A percentile compares a stretch with the other conserved stretches of the same genome.
Conservation (phyloP, 108 stramenopile genomes). For the Cylindrotheca fusiformis region DNA sequence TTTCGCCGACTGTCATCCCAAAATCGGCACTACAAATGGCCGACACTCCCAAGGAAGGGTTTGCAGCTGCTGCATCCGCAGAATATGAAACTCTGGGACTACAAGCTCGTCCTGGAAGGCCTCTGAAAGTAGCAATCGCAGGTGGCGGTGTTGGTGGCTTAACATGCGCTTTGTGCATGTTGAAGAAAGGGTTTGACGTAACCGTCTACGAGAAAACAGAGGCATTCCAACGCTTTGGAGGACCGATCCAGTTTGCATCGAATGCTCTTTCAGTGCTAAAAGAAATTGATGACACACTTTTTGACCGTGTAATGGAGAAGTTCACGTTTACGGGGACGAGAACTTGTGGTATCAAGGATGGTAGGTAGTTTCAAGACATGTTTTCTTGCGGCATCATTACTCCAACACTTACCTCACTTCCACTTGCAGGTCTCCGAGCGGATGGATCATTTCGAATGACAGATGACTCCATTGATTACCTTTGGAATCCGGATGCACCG, state of each 20-base stretch:
- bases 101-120: constrained; percentile 76
- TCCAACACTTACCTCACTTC: not conserved
- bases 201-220: constrained; percentile 95
- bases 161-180: constrained; percentile 86
- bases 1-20: not conserved
- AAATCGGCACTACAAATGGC: constrained; percentile 4
- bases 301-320: constrained; percentile 92
- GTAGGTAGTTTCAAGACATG: too few relatives aligned
- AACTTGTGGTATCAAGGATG: constrained; percentile 96
- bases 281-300: constrained; percentile 88
- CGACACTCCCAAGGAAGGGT: not conserved
- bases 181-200: constrained; percentile 93
- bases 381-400: not conserved
- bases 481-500: constrained; percentile 80
- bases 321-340: constrained; percentile 97
- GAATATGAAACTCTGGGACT: constrained; percentile 56
- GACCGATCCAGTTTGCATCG: constrained; percentile 96
- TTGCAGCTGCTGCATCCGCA: constrained; percentile 7
- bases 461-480: constrained; percentile 73
- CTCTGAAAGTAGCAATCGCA: constrained; percentile 89
- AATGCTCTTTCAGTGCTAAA: constrained; percentile 93
- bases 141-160: constrained; percentile 95
- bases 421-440: constrained; percentile 49
- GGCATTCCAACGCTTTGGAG: constrained; percentile 93
- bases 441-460: constrained; percentile 90